Percentiles rank a stretch among this genome's conserved stretches.
phyloP scores from a whole-genome alignment of 768 basidiomycete genomes.

The Tricholoma sp. region DNA sequence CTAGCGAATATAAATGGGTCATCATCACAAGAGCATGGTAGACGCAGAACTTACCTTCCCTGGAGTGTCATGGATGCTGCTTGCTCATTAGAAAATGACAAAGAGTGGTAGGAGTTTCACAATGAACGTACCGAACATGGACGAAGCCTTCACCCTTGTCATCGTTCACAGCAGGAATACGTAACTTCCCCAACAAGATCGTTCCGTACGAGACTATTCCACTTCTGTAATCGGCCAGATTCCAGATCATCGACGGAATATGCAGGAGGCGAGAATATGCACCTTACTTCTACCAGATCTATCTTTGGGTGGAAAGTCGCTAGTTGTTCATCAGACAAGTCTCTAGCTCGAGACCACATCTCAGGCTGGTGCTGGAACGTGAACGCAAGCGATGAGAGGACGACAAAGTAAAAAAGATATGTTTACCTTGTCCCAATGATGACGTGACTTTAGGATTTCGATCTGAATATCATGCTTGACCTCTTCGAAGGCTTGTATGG shows the following conservation, averaged over 20 bases:
- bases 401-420: neutral
- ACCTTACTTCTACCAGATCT: conserved; percentile 36
- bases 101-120: conserved; percentile 2
- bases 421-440: conserved; percentile 50
- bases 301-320: conserved; percentile 43
- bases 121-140: conserved; percentile 56
- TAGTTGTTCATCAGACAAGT: conserved; percentile 48
- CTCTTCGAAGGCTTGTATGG: conserved; percentile 59
- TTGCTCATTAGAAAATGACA: conserved; percentile 4
- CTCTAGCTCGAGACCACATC: conserved; percentile 63
- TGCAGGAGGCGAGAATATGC: neutral
- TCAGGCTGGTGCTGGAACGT: conserved; percentile 48
- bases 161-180: conserved; percentile 62
- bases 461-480: conserved; percentile 53
- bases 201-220: conserved; percentile 60
- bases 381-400: neutral
- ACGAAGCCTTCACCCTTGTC: conserved; percentile 59
- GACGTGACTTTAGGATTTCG: conserved; percentile 64
- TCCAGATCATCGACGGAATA: neutral
- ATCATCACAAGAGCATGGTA: conserved; percentile 3
- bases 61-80: conserved; percentile 71
- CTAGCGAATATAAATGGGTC: conserved; percentile 26
- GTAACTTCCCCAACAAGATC: conserved; percentile 73
- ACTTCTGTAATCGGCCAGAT: conserved; percentile 26
- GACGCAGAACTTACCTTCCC: conserved; percentile 44